Evolutionary conservation across 305 asterid species (phyloP), one percentile per base, ranked within the genome.

Genomic region (Andrographis paniculata): DNA sequence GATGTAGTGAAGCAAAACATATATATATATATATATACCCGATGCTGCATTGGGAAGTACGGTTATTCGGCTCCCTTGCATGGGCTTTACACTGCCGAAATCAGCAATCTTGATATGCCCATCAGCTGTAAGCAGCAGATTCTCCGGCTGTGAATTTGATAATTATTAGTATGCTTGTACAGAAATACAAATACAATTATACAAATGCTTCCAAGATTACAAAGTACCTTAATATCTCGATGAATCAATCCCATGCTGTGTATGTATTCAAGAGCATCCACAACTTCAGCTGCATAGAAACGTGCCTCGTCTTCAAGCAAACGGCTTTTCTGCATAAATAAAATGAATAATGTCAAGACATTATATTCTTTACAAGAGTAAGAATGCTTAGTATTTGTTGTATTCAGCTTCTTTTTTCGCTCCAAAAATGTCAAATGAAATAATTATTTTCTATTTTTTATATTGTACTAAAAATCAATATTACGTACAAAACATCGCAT

Each of bases 21-120:
- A n/a, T n/a, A n/a, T n/a, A n/a, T n/a, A n/a, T n/a, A n/a, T n/a
- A n/a, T n/a, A n/a, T 51, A 20, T 61, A 87, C 99, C 97, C 35
- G 99, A 92, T 54, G 94, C 91, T 22, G 97, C 99, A 62, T 92
- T 92, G 17, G 97, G 99, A 64, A 87, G 99, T 68, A 92, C 91
- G 0, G 95, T 87, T 50, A 92, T 81, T 64, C 68, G 79, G 77
- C 99, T 82, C 63, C 67, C 97, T 74, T 84, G 84, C 97, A 87
- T 92, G 31, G 97, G 95, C 86, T 87, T 92, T 42, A 92, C 99
- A 40, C 97, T 92, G 52, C 99, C 99, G 58, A 92, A 92, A 77
- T 92, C 99, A 18, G 95, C 99, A 56, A 92, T 70, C 64, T 92
- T 92, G 57, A 92, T 78, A 65, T 92, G 99, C 20, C 99, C 99